Percentiles rank a stretch among this genome's conserved stretches.
Evolutionary conservation across 352 stramenopile species (phyloP).

Genomic region (Thraustochytrium striatum): DNA sequence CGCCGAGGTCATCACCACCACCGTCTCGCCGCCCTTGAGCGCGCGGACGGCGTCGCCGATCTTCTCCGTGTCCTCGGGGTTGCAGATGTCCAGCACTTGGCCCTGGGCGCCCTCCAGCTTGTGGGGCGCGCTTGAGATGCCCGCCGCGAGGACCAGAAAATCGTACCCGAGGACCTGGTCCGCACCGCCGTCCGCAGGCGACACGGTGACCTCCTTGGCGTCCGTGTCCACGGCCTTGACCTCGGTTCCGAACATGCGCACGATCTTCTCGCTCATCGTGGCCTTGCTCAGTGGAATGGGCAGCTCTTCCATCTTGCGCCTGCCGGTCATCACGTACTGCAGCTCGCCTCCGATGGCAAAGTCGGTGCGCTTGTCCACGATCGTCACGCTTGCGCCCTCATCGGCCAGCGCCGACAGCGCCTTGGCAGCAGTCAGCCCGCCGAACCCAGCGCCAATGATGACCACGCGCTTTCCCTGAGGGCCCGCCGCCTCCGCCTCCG

Average conservation of each 20-base stretch:
- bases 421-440: not conserved
- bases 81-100: slow-evolving; percentile 4
- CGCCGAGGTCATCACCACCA: not conserved
- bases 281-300: not conserved
- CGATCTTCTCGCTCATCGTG: not conserved
- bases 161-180: not conserved
- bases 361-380: not conserved
- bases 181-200: not conserved
- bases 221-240: not conserved
- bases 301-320: slow-evolving; percentile 4
- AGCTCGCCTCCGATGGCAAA: not conserved
- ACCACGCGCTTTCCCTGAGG: not conserved
- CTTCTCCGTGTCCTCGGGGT: not conserved
- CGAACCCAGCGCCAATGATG: slow-evolving; percentile 3
- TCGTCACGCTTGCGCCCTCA: not conserved
- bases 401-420: not conserved
- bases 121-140: not conserved
- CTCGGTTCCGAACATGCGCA: not conserved
- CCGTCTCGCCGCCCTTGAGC: not conserved
- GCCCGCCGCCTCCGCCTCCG: not conserved
- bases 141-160: slow-evolving; percentile 6
- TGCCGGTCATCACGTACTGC: not conserved
- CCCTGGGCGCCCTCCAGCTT: not conserved
- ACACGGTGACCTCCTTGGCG: not conserved
- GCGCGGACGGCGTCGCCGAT: slow-evolving; percentile 1